A percentile compares a stretch with the other conserved stretches of the same genome.
Conservation (phyloP, 2,329 filamentous ascomycete genomes). For the Fusarium drepaniforme region DNA sequence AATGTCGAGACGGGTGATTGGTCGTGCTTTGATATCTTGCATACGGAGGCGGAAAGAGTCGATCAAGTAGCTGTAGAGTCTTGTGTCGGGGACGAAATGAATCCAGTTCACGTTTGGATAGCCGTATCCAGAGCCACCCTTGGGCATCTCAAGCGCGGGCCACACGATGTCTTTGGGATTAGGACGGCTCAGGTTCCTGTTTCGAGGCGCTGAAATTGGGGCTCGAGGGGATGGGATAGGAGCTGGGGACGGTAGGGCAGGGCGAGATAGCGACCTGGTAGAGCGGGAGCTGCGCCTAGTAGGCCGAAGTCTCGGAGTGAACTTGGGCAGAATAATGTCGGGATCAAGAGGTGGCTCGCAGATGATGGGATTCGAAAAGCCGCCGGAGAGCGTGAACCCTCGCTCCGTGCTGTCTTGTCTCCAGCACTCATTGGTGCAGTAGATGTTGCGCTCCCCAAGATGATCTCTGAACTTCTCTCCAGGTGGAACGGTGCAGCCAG, state of each 20-base stretch:
- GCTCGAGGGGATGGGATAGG: background rate
- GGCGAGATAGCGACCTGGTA: background rate
- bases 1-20: conserved; percentile 14
- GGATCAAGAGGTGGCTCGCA: background rate
- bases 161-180: background rate
- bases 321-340: background rate
- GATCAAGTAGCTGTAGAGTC: conserved; percentile 57
- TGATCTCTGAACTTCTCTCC: background rate
- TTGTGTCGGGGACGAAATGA: conserved; percentile 50
- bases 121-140: background rate
- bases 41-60: conserved; percentile 57
- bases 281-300: background rate
- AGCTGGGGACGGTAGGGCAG: background rate
- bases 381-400: background rate
- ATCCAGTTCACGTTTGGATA: conserved; percentile 49
- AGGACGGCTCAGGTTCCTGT: background rate
- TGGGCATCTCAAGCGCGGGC: background rate
- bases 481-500: background rate
- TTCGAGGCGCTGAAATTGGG: background rate
- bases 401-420: background rate
- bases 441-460: background rate
- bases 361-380: background rate
- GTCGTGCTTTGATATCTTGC: conserved; percentile 41
- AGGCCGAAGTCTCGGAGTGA: background rate
- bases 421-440: background rate